phyloP scores from a whole-genome alignment of 768 basidiomycete genomes.

The Phylloporus sp. region DNA sequence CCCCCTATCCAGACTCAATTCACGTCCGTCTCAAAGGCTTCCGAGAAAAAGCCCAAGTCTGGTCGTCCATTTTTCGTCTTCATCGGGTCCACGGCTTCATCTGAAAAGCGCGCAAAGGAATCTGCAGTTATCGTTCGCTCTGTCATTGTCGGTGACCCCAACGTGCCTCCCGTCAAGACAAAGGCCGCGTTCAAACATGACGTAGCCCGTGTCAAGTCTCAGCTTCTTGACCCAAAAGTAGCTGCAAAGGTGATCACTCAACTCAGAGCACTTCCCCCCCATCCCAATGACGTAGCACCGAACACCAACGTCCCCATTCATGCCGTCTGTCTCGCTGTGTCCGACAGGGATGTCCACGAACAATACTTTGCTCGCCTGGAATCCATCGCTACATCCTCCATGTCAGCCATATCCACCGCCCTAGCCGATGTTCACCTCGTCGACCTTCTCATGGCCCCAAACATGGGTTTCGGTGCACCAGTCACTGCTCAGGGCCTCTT shows the following conservation, averaged over 20 bases:
- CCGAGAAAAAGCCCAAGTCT: slow-evolving; percentile 37
- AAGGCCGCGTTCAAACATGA: slow-evolving; percentile 44
- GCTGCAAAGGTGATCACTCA: slow-evolving; percentile 72
- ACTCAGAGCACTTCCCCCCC: slow-evolving; percentile 52
- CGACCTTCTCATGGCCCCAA: slow-evolving; percentile 52
- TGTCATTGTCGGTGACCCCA: slow-evolving; percentile 58
- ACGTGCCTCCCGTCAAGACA: slow-evolving; percentile 31
- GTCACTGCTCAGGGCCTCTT: slow-evolving; percentile 62
- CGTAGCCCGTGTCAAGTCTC: slow-evolving; percentile 59
- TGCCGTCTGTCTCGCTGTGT: slow-evolving; percentile 64
- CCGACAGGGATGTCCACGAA: slow-evolving; percentile 58
- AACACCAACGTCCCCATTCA: slow-evolving; percentile 51
- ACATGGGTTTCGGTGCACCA: slow-evolving; percentile 72
- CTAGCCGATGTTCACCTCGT: slow-evolving; percentile 61
- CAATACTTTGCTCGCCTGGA: slow-evolving; percentile 54
- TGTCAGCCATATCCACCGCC: slow-evolving; percentile 44
- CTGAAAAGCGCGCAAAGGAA: slow-evolving; percentile 58
- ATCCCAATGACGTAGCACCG: slow-evolving; percentile 6
- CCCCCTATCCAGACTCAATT: slow-evolving; percentile 15
- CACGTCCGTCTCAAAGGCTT: slow-evolving; percentile 35
- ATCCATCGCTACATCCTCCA: slow-evolving; percentile 43
- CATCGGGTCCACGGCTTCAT: slow-evolving; percentile 30
- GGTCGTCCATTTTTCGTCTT: slow-evolving; percentile 30
- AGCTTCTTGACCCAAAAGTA: slow-evolving; percentile 59
- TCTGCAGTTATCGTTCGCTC: slow-evolving; percentile 60